A percentile compares a stretch with the other conserved stretches of the same genome.
Evolutionary conservation across 2,329 filamentous ascomycete genomes (phyloP).

Genomic region (Magnaporthales sp.): DNA sequence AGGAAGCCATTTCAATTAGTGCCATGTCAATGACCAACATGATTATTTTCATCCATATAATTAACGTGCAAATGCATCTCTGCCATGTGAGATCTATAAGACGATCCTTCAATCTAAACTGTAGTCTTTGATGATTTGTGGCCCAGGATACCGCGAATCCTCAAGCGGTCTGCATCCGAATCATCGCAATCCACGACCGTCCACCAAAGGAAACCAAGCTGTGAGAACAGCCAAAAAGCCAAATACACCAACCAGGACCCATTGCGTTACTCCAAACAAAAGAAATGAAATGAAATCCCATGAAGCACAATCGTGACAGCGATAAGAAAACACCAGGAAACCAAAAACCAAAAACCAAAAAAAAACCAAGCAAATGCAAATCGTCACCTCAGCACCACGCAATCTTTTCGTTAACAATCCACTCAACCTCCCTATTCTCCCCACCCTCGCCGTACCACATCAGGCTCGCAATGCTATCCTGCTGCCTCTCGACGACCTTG

Average conservation of each 20-base stretch:
- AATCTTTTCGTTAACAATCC: conserved; percentile 71
- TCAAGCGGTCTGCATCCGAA: background rate
- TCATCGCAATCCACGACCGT: background rate
- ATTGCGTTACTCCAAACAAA: background rate
- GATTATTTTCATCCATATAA: too few species aligned
- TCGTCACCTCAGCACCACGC: conserved; percentile 56
- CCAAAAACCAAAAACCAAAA: background rate
- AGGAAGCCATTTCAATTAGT: too few species aligned
- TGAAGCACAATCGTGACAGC: background rate
- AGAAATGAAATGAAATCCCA: background rate
- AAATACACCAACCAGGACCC: background rate
- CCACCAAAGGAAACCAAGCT: background rate
- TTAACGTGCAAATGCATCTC: too few species aligned
- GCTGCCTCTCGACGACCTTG: conserved; percentile 45
- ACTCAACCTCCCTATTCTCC: conserved; percentile 45
- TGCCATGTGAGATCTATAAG: background rate
- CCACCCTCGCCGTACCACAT: conserved; percentile 55
- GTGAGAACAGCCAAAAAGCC: background rate
- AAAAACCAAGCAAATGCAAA: background rate
- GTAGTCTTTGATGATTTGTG: background rate
- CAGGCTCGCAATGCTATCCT: conserved; percentile 61
- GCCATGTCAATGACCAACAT: too few species aligned
- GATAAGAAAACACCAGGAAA: background rate
- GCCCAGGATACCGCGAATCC: background rate
- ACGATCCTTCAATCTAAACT: background rate